Conservation (phyloP, 768 basidiomycete species). For the Boletus rubroflammeus region DNA sequence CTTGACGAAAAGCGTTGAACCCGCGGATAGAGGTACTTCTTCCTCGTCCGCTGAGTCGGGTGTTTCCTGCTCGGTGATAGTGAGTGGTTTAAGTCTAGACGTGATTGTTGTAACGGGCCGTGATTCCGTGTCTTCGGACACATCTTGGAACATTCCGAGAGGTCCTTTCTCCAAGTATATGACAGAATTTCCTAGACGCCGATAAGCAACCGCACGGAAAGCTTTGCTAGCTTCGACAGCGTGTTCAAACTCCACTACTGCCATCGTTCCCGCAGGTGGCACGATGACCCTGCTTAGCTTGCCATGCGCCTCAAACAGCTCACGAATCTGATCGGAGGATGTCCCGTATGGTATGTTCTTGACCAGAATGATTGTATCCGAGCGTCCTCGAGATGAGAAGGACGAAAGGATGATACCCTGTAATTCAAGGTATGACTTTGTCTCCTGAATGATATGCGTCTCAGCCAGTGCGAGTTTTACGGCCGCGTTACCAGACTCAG, state of each 20-base stretch:
- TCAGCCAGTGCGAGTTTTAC: slow-evolving; percentile 96
- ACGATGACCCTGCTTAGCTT: slow-evolving; percentile 67
- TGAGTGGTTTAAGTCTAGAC: slow-evolving; percentile 32
- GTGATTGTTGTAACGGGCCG: slow-evolving; percentile 10
- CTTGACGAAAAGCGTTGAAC: slow-evolving; percentile 90
- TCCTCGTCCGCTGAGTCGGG: slow-evolving; percentile 35
- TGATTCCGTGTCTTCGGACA: slow-evolving; percentile 24
- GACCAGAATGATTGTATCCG: slow-evolving; percentile 82
- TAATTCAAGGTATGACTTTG: slow-evolving; percentile 82
- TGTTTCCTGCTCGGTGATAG: slow-evolving; percentile 42
- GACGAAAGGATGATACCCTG: slow-evolving; percentile 65
- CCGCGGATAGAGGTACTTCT: slow-evolving; percentile 47
- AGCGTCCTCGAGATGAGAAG: slow-evolving; percentile 52
- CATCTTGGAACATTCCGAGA: slow-evolving; percentile 69
- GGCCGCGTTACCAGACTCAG: slow-evolving; percentile 76
- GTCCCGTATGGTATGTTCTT: slow-evolving; percentile 98
- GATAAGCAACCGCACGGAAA: slow-evolving; percentile 81
- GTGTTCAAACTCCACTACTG: slow-evolving; percentile 82
- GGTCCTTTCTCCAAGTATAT: slow-evolving; percentile 94
- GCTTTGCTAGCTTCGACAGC: slow-evolving; percentile 67
- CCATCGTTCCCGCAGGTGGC: slow-evolving; percentile 91
- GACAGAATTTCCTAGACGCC: slow-evolving; percentile 83
- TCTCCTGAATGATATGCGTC: slow-evolving; percentile 94
- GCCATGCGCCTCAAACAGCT: slow-evolving; percentile 77
- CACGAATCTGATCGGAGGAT: slow-evolving; percentile 65